A percentile compares a stretch with the other conserved stretches of the same genome.
phyloP scores from a whole-genome alignment of 108 stramenopile species.

The Bacterosira constricta region DNA sequence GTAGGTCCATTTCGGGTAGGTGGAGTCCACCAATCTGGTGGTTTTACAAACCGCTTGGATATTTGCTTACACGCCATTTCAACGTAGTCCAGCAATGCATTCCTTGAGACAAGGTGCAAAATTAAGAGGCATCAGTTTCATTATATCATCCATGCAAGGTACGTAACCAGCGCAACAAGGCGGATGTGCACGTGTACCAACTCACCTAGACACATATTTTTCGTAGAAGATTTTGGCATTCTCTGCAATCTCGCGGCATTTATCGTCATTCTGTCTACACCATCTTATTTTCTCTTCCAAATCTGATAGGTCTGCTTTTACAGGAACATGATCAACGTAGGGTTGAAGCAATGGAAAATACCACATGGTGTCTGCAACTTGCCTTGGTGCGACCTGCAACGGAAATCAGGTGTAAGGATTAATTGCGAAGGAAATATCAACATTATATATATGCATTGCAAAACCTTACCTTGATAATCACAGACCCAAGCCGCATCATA shows the following conservation, averaged over 20 bases:
- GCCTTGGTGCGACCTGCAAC: conserved; percentile 71
- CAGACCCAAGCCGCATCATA: conserved; percentile 98
- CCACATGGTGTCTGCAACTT: conserved; percentile 99
- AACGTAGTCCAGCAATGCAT: conserved; percentile 93
- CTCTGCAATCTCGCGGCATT: conserved; percentile 89
- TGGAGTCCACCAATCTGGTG: conserved; percentile 77
- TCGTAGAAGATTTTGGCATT: conserved; percentile 83
- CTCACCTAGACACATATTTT: conserved; percentile 74
- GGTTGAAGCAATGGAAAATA: conserved; percentile 97
- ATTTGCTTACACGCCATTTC: conserved; percentile 85
- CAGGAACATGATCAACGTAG: conserved; percentile 96
- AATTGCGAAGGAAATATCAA: not conserved
- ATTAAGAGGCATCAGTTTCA: not conserved
- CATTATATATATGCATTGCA: not conserved
- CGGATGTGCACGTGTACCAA: no score
- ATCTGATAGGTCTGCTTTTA: conserved; percentile 95
- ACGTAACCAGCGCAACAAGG: no score
- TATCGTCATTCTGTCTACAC: conserved; percentile 96
- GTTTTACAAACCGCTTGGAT: conserved; percentile 76
- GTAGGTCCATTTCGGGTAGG: conserved; percentile 53
- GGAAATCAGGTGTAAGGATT: not conserved
- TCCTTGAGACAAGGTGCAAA: conserved; percentile 36
- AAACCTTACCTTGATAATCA: conserved; percentile 92
- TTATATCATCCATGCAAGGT: not conserved
- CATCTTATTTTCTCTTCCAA: conserved; percentile 96